Base-by-base conservation (phyloP, 2,329 filamentous ascomycete genomes). In the Fusarium albidum region DNA sequence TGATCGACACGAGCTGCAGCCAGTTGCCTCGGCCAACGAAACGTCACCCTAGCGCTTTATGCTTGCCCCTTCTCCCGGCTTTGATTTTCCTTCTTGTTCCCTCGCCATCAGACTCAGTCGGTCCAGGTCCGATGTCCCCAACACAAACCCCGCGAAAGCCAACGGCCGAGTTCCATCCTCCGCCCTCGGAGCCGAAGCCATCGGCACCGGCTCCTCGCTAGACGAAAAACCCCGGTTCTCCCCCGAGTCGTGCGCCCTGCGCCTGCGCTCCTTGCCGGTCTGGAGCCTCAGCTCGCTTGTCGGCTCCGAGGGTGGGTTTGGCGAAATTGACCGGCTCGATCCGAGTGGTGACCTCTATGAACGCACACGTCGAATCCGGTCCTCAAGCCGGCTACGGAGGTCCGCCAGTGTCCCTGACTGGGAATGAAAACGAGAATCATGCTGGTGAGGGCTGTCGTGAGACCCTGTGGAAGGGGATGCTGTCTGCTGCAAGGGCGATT, bases 101-200 rank as follows among this genome's bases (percentile, higher is more conserved):
- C 65, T 64, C 15, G 70, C 67, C 57, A 62, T 64, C 38, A 48
- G 33, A 42, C 67, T 72, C 44, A 73, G 49, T n/a, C 69, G 65
- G 28, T 73, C 71, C 28, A 73, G 54, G n/a, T 73, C 65, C 18
- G 59, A 57, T 27, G 65, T 64, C 27, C 68, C 71, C 56, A 72
- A 35, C 14, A 65, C 50, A 37, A 69, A 50, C 15, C 66, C 67
- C 7, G 68, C 69, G 49, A 66, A 52, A 26, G 55, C 68, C 38
- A 70, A 50, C 8, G 67, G 65, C 26, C 57, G 59, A 21, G 65
- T 60, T 25, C 61, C 60, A 29, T 66, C 55, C 11, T 55, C 59
- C 6, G 41, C 58, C 14, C 32, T 46, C 25, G 64, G 61, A 49
- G 61, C 64, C 42, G 61, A 57, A 21, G 55, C 46, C 25, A 47